These are phyloP conservation scores for Cucumis melo DNA, from an alignment of 306 rosid genomes.

Conservation along the genomic window DNA sequence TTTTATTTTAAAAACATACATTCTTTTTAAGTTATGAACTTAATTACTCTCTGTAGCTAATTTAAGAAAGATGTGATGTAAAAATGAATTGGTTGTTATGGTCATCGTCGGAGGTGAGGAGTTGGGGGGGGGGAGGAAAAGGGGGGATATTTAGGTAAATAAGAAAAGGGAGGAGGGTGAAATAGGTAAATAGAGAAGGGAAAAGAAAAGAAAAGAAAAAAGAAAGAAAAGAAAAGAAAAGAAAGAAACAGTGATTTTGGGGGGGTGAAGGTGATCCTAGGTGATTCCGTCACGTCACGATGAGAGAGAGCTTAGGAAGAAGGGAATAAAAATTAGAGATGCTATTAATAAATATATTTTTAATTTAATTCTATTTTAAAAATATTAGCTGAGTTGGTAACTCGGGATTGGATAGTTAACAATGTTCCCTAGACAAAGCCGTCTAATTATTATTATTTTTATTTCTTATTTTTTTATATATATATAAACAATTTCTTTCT, in stretches of 20 bases:
- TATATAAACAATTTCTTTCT: not conserved
- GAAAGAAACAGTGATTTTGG: not conserved
- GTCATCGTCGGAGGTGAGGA: no score
- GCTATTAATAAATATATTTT: not conserved
- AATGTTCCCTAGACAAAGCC: slow-evolving; percentile 6
- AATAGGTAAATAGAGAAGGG: not conserved
- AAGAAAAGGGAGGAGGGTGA: not conserved
- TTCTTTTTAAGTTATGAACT: no score
- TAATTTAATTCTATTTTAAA: no score
- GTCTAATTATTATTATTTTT: not conserved
- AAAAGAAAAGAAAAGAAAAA: not conserved
- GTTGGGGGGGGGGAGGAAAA: no score
- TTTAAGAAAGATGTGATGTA: no score
- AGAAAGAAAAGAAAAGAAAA: not conserved
- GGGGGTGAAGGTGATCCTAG: slow-evolving; percentile 16
- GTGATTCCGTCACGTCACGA: slow-evolving; percentile 39
- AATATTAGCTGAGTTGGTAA: not conserved
- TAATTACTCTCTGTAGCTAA: no score
- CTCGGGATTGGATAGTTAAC: not conserved
- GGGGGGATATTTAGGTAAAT: not conserved
- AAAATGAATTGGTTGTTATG: no score
- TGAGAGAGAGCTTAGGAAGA: slow-evolving; percentile 5
- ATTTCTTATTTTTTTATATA: no score
- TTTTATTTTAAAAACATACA: no score
- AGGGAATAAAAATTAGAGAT: slow-evolving; percentile 3